phyloP scores from a whole-genome alignment of 2,329 filamentous ascomycete genomes.

The Xylaria sp. region DNA sequence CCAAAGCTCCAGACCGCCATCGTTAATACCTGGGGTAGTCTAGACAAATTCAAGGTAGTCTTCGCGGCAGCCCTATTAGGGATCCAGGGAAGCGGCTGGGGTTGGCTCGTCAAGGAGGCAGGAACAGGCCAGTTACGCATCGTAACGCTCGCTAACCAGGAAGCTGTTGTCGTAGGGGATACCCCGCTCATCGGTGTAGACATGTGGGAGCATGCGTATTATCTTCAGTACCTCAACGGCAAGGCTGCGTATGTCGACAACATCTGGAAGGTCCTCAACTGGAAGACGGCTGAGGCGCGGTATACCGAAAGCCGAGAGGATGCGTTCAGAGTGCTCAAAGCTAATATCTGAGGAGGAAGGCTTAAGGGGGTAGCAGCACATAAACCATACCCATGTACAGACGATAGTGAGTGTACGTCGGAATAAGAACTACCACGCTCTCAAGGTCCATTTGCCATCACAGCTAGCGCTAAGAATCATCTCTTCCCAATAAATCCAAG shows the following conservation, averaged over 20 bases:
- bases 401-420: background rate
- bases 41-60: conserved; percentile 71
- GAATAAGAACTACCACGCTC: background rate
- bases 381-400: no score
- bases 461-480: background rate
- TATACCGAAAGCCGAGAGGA: conserved; percentile 55
- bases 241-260: conserved; percentile 80
- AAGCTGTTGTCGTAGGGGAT: conserved; percentile 71
- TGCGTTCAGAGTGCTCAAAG: conserved; percentile 46
- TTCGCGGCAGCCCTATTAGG: conserved; percentile 74
- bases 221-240: conserved; percentile 82
- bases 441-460: background rate
- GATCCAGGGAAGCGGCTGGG: conserved; percentile 88
- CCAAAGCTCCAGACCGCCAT: conserved; percentile 71
- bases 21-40: conserved; percentile 71
- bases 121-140: conserved; percentile 72
- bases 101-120: conserved; percentile 79
- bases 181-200: conserved; percentile 82
- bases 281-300: conserved; percentile 74
- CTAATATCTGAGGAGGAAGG: conserved; percentile 38
- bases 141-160: conserved; percentile 87
- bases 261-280: conserved; percentile 83
- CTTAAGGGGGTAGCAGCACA: background rate
- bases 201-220: conserved; percentile 96
- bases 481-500: background rate